Conservation (phyloP, 2,329 filamentous ascomycete genomes). For the Fusarium fracticaudum region DNA sequence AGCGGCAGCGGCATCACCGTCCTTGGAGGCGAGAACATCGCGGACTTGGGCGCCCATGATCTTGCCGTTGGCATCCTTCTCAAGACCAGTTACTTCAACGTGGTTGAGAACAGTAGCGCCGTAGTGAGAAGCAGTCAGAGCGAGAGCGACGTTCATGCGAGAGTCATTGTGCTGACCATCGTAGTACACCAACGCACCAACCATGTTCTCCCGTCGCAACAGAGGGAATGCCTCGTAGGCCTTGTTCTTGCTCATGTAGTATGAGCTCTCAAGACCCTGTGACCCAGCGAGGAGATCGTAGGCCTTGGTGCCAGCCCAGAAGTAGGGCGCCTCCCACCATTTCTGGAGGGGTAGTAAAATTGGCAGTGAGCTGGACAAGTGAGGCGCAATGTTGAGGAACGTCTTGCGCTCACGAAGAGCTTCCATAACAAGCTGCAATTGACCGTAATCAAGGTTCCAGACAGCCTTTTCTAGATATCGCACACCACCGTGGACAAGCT, state of each 20-base stretch:
- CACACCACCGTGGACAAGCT: conserved; percentile 86
- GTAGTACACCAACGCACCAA: conserved; percentile 86
- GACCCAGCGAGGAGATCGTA: conserved; percentile 85
- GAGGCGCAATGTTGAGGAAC: conserved; percentile 83
- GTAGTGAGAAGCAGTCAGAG: conserved; percentile 82
- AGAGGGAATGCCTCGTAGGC: conserved; percentile 82
- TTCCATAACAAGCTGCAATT: conserved; percentile 83
- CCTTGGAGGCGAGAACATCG: conserved; percentile 69
- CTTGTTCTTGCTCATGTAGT: conserved; percentile 81
- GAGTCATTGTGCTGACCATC: conserved; percentile 89
- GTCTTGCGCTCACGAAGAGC: conserved; percentile 84
- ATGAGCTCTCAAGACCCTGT: conserved; percentile 85
- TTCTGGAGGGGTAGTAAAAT: conserved; percentile 85
- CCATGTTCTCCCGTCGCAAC: conserved; percentile 76
- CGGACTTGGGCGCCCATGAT: conserved; percentile 70
- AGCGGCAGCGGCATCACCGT: conserved; percentile 62
- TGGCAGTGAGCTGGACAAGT: conserved; percentile 82
- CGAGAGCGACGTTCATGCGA: conserved; percentile 86
- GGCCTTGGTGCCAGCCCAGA: conserved; percentile 76
- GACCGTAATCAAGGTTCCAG: conserved; percentile 85
- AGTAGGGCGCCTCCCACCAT: conserved; percentile 85
- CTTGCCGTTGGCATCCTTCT: conserved; percentile 75
- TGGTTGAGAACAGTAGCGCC: conserved; percentile 84
- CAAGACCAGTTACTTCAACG: conserved; percentile 78
- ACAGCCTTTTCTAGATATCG: conserved; percentile 88